Conservation (phyloP, 441 rosid genomes). For the Omphalea diandra region DNA sequence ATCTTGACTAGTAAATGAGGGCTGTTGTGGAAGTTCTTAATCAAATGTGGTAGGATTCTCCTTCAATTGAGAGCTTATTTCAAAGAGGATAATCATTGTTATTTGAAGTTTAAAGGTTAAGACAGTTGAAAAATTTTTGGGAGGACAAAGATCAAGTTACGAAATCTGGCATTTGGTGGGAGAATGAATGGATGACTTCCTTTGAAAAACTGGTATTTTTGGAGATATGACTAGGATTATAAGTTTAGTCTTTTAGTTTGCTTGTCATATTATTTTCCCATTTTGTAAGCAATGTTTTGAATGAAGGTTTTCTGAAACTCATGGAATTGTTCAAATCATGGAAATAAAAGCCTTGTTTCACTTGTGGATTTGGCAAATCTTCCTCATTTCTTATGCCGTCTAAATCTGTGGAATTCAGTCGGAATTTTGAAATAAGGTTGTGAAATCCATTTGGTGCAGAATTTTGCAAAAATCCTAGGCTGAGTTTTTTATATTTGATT, state of each 20-base stretch:
- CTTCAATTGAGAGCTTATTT: background rate
- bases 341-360: too few species aligned
- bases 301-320: background rate
- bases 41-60: background rate
- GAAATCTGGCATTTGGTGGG: background rate
- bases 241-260: too few species aligned
- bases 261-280: background rate
- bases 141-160: background rate
- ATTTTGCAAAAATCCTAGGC: background rate
- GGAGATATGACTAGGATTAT: background rate
- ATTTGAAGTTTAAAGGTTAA: background rate
- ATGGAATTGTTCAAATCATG: background rate
- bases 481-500: background rate
- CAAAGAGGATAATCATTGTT: background rate
- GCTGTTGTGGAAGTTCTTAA: background rate
- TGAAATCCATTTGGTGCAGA: background rate
- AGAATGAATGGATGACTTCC: background rate
- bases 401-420: background rate
- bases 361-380: background rate
- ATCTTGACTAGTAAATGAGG: background rate
- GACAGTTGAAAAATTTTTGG: conserved; percentile 1
- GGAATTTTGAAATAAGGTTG: background rate
- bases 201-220: background rate
- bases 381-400: background rate
- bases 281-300: background rate